Conservation (phyloP, 2,329 filamentous ascomycete genomes). For the Nemania sp. region DNA sequence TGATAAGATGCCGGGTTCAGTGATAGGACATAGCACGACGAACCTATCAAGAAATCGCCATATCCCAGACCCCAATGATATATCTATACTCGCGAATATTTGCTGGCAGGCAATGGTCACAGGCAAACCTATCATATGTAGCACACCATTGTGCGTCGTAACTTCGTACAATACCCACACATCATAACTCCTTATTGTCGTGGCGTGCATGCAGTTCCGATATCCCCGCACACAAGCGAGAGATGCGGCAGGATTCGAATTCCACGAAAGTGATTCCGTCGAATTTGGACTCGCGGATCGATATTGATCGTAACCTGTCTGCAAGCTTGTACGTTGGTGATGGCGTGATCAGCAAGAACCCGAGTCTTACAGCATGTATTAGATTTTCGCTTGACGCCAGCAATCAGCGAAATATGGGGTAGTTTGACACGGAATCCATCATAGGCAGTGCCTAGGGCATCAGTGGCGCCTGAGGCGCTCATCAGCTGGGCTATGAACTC, state of each 20-base stretch:
- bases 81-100: not conserved
- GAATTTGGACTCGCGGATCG: not conserved
- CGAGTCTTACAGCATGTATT: not conserved
- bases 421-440: too few species aligned
- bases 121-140: not conserved
- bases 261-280: not conserved
- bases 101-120: not conserved
- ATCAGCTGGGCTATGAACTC: too few species aligned
- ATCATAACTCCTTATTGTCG: not conserved
- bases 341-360: not conserved
- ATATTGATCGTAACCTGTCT: not conserved
- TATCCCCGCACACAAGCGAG: not conserved
- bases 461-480: too few species aligned
- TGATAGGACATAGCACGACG: not conserved
- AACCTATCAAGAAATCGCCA: not conserved
- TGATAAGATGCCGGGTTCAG: not conserved
- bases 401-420: too few species aligned
- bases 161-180: not conserved
- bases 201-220: not conserved
- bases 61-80: not conserved
- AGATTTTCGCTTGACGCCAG: not conserved
- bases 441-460: too few species aligned
- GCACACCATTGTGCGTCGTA: not conserved
- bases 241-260: too few species aligned
- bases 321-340: not conserved